Conservation (phyloP, 2,329 filamentous ascomycete species). For the Aspergillus phoenicis region DNA sequence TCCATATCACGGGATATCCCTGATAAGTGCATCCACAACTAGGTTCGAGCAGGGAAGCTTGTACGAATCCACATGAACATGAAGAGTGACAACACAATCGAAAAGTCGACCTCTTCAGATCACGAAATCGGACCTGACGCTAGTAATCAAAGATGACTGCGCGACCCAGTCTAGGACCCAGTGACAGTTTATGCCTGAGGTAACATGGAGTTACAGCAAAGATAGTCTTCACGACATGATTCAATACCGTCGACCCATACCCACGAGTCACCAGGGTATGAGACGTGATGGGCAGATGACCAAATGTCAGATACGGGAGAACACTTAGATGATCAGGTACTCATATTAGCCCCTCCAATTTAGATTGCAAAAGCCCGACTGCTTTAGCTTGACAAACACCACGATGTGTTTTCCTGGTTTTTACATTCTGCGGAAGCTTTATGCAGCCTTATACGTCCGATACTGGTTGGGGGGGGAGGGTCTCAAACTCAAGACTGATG, state of each 20-base stretch:
- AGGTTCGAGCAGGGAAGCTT: background rate
- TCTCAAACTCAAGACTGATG: background rate
- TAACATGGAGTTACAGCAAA: background rate
- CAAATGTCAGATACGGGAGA: background rate
- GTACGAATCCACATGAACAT: background rate
- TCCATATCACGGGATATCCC: background rate
- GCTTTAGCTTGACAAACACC: too few relatives aligned
- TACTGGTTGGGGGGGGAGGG: background rate
- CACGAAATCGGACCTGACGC: background rate
- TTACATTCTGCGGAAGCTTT: background rate
- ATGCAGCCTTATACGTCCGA: background rate
- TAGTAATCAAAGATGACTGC: background rate
- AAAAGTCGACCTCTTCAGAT: background rate
- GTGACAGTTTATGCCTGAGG: background rate
- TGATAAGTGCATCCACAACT: background rate
- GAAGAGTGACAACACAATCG: background rate
- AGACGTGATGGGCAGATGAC: background rate
- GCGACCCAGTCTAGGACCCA: background rate
- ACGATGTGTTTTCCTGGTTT: background rate
- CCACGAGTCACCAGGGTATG: background rate
- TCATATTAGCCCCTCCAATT: background rate
- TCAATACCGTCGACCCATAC: background rate
- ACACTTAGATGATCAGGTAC: background rate
- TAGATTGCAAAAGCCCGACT: too few relatives aligned
- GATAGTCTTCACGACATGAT: background rate